Evolutionary conservation across 2,329 filamentous ascomycete genomes (phyloP), one percentile per base, ranked within the genome.

Genomic region (Penicillium sp.): DNA sequence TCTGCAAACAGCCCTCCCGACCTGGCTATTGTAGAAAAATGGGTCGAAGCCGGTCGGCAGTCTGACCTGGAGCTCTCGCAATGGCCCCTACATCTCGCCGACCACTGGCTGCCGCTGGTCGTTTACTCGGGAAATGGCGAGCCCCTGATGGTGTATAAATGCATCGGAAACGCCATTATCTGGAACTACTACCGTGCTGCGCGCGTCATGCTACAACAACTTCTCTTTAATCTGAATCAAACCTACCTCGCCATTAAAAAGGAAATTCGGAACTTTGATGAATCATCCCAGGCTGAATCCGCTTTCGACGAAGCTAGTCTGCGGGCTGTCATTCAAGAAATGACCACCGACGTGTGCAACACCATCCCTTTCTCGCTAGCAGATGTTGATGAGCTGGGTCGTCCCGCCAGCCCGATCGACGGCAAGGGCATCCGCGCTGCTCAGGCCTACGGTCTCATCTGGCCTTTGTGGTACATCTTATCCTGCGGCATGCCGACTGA

Each of bases 391-490:
- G 55, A 50, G 8, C 52, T 63, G 5, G 68, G 68, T 4, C 64
- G 64, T 4, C 58, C 58, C 1, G 56, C 54, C 6, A 49, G 48
- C 1, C 49, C 54, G 6, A 31, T 46, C 1, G 47, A 59, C 18
- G 49, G 48, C 4, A 56, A 45, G 18, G 52, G 54, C 9, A 50
- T 69, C 12, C 66, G 67, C 15, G 67, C 66, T 1, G 63, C 63
- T 1, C 63, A 68, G 23, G 66, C 54, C 0, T 67, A 68, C 25
- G 61, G 57, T 15, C 54, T 70, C 46, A 55, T 70, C 2, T 71
- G 68, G 68, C 68, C 68, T 2, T 51, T 70, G n/a, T 71, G 68
- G 68, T 68, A 68, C 39, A 59, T 68, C 7, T 41, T 66, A 4
- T 61, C 66, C 4, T 66, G 58, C 28, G 67, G 66, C 0, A 53